Evolutionary conservation across 1,139 yeast species (phyloP), one percentile per base, ranked within the genome.

Genomic region (Geotrichum fermentans): DNA sequence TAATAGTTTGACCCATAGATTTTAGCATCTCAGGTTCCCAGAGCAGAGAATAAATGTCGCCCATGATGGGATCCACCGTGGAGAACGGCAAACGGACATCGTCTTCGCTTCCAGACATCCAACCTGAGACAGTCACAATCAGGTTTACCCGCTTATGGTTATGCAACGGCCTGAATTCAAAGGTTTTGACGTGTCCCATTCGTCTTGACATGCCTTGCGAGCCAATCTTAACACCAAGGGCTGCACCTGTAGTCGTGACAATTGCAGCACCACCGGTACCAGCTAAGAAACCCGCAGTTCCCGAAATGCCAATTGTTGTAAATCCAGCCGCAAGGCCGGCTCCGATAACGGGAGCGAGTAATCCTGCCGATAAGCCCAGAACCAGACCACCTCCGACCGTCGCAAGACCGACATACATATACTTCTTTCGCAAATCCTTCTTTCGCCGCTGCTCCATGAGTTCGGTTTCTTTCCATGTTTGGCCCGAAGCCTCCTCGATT

Each of bases 21-120:
- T 80, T 85, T 60, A 94, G 78, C 95, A 94, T 87, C 59, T 94
- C 98, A 0, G 99, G 99, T 65, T 94, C 99, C 98, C 98, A 94
- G 43, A 86, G 71, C 14, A 94, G 73, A 0, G 97, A 88, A 61
- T 85, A 85, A 59, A 92, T 71, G 66, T 94, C 99, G 11, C 99
- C 98, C 94, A 92, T 89, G 0, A 90, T 87, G 0, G 98, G 98
- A 64, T 94, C 98, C 4, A 92, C 85, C 0, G 98, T 92, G 1
- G 96, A 87, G 63, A 90, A 94, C 2, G 98, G 98, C 55, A 94
- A 74, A 62, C 99, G 75, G 14, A 94, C 95, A 75, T 94, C 99
- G 79, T 94, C 99, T 58, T 83, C 79, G 55, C 81, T 83, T 65
- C 97, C 95, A 53, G 84, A 82, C 94, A 92, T 89, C 99, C 99